Percentiles rank a stretch among this genome's conserved stretches.
phyloP scores from a whole-genome alignment of 768 basidiomycete species.

The Xerocomus spinulosus region DNA sequence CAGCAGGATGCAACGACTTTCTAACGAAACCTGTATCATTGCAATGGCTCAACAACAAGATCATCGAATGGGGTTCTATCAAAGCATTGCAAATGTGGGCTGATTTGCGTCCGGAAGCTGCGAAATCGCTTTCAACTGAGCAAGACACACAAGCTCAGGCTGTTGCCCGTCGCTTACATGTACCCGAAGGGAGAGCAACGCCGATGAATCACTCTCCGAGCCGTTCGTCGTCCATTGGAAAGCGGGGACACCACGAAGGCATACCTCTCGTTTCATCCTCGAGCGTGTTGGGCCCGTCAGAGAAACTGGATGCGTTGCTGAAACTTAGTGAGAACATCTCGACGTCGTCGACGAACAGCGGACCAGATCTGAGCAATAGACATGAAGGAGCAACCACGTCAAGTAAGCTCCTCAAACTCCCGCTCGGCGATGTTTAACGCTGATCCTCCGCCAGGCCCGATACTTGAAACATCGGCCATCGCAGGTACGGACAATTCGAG shows the following conservation, averaged over 20 bases:
- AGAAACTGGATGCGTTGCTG: constrained; percentile 24
- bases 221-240: constrained; percentile 36
- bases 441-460: constrained; percentile 22
- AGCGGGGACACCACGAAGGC: constrained; percentile 16
- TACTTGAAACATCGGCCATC: constrained; percentile 13
- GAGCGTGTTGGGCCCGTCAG: constrained; percentile 11
- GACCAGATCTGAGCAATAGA: constrained; percentile 1
- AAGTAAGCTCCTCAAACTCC: constrained; percentile 13
- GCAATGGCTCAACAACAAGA: constrained; percentile 95
- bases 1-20: constrained; percentile 98
- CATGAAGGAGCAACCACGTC: constrained; percentile 26
- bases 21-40: constrained; percentile 95
- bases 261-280: constrained; percentile 16
- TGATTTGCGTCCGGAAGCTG: constrained; percentile 63
- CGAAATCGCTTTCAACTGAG: constrained; percentile 41
- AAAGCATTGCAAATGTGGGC: constrained; percentile 93
- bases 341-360: constrained; percentile 9
- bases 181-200: constrained; percentile 43
- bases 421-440: not conserved
- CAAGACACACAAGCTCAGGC: constrained; percentile 46
- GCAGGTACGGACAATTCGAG: constrained; percentile 15
- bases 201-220: constrained; percentile 33
- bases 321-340: constrained; percentile 21
- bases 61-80: constrained; percentile 99
- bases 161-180: constrained; percentile 45